Base-by-base conservation (phyloP, 1,284 basidiomycete genomes). In the Leccinum angustisporum region DNA sequence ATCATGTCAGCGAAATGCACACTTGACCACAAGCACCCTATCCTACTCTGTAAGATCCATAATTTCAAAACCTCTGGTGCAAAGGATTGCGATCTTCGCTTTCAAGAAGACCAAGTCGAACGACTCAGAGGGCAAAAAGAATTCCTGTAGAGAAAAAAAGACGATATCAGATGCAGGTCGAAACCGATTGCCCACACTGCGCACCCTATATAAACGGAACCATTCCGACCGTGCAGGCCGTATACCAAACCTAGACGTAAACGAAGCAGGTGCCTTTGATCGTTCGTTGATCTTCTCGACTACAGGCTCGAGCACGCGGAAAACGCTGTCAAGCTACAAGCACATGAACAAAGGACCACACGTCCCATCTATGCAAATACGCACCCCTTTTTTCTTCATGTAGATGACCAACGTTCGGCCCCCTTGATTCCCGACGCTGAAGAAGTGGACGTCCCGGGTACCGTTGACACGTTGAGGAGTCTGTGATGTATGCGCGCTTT, bases 21-120 rank as follows among this genome's bases (percentile, higher is more conserved):
- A 25, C 5, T n/a, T 10, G 16, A 4, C 5, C 27, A n/a, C n/a
- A 21, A 13, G 14, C 10, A 16, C 9, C 56, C 53, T 7, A 16
- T 81, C 91, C 48, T 74, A 94, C 94, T 94, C 88, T 3, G 86
- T 86, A 36, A 98, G 81, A 73, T 97, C 92, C 92, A 98, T 97
- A 69, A 98, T 97, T 78, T 97, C 94, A 70, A 98, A 97, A n/a
- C 94, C 95, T 70, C 92, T 95, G 2, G 91, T 86, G 68, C 95
- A 96, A 34, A 97, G 84, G 61, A 99, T 91, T 5, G 94, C 94
- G 62, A 99, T 88, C 77, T 90, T 93, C 31, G 91, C 88, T 73
- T 94, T 94, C 63, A 97, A 81, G 80, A 98, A 98, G 68, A 95
- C 88, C 56, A 98, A 81, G 68, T 92, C 91, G 65, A 87, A 91